Base-by-base conservation (phyloP, 2,329 filamentous ascomycete genomes). In the Remersonia thermophila region DNA sequence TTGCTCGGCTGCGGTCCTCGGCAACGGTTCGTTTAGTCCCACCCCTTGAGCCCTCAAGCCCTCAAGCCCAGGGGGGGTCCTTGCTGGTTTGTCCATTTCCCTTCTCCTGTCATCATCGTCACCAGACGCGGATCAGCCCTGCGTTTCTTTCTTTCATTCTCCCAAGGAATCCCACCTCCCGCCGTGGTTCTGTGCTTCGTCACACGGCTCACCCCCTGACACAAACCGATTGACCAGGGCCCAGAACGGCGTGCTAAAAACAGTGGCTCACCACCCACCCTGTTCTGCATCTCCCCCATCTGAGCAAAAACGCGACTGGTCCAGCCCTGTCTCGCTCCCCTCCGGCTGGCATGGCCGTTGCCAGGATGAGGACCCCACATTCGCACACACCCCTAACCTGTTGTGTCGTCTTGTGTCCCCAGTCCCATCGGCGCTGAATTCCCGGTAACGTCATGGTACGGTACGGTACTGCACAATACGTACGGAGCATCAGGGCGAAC, bases 231-330 rank as follows among this genome's bases (percentile, higher is more conserved):
- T 31, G 41, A 39, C 44, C 43, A 38, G 42, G 45, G 42, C 38
- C 35, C 32, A 30, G 41, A 36, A 46, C 34, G 17, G 37, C 27
- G 41, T 45, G 41, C 45, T 45, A 49, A 49, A 47, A 45, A 48
- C 43, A 49, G 41, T 29, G 33, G 23, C 35, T 38, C 33, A 38
- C 38, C 36, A 34, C 38, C 38, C 36, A 34, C 38, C 34, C 36
- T 32, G 5, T 33, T 30, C 39, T 39, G 36, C 42, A 40, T 34
- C 41, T 36, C 38, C 18, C 35, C 41, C 42, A 29, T 42, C 38
- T 32, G 35, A 41, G 36, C 32, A 38, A 40, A 39, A 36, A 37
- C 38, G 36, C 35, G 33, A 36, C 16, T 30, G 27, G 30, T 25
- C 40, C 35, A 47, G 44, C 45, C 43, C 41, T 46, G 42, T 40